phyloP scores from a whole-genome alignment of 1,284 basidiomycete species.

The Trametes polyzona region DNA sequence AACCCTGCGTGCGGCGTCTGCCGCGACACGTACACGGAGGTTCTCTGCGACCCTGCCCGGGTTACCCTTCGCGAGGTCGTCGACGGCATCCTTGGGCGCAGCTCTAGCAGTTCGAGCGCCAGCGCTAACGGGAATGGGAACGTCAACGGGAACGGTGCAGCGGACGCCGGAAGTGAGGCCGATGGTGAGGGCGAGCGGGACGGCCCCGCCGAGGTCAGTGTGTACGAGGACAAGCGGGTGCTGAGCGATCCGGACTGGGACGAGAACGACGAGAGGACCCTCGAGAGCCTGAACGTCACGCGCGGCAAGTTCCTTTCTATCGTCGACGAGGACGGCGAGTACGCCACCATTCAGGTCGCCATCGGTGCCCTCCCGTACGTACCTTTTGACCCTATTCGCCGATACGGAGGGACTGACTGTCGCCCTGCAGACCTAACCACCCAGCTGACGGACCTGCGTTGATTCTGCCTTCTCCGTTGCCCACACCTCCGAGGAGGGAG shows the following conservation, averaged over 20 bases:
- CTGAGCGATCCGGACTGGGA: conserved; percentile 90
- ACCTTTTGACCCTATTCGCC: conserved; percentile 15
- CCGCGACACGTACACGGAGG: conserved; percentile 78
- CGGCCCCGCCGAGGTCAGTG: conserved; percentile 66
- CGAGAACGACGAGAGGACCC: conserved; percentile 76
- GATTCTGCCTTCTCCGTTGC: conserved; percentile 66
- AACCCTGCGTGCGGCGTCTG: conserved; percentile 85
- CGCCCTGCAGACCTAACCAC: conserved; percentile 57
- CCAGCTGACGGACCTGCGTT: conserved; percentile 50
- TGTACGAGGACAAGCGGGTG: conserved; percentile 85
- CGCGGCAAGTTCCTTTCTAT: conserved; percentile 85
- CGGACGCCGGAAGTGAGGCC: conserved; percentile 37
- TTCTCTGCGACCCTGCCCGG: conserved; percentile 70
- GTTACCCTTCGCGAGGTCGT: conserved; percentile 78
- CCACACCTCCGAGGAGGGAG: conserved; percentile 51
- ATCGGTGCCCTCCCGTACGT: conserved; percentile 75
- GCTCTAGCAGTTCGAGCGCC: not conserved
- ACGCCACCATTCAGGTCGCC: conserved; percentile 74
- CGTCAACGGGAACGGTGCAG: conserved; percentile 18
- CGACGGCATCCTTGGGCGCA: conserved; percentile 62
- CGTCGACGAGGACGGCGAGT: conserved; percentile 86
- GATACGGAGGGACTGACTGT: too few species aligned
- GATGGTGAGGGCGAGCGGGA: conserved; percentile 33
- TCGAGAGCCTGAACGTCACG: conserved; percentile 73
- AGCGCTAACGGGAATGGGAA: not conserved